These are phyloP conservation scores for Medicago ruthenica DNA, from an alignment of 306 rosid species.

Conservation along the genomic window DNA sequence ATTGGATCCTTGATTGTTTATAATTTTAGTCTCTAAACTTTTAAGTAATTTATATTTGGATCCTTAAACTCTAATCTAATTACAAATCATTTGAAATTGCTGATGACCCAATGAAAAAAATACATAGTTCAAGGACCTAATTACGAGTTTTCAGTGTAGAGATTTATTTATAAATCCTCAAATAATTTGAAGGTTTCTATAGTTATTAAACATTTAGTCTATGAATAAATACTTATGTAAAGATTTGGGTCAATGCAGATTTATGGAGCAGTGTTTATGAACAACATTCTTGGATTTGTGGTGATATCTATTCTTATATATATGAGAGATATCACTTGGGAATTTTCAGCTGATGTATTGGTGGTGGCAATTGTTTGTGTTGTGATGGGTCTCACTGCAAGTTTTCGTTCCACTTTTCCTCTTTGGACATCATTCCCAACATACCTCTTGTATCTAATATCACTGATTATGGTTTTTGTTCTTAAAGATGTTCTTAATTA, in stretches of 20 bases:
- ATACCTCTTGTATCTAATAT: constrained; percentile 54
- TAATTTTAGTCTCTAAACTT: no score
- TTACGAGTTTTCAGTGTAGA: no score
- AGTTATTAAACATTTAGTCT: no score
- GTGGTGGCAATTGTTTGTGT: constrained; percentile 63
- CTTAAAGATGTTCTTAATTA: constrained; percentile 52
- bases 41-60: no score
- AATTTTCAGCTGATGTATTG: constrained; percentile 66
- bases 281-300: constrained; percentile 66
- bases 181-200: no score
- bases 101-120: no score
- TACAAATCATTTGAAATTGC: no score
- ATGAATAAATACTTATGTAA: no score
- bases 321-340: constrained; percentile 58
- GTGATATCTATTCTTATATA: constrained; percentile 63
- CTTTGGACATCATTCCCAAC: constrained; percentile 62
- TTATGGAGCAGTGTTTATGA: constrained; percentile 75
- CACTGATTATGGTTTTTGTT: constrained; percentile 56
- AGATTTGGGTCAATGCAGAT: constrained; percentile 53
- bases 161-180: no score
- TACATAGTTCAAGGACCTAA: no score
- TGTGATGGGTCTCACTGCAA: constrained; percentile 54
- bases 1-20: no score
- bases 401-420: constrained; percentile 51
- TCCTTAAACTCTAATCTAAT: no score